A percentile compares a stretch with the other conserved stretches of the same genome.
phyloP scores from a whole-genome alignment of 2,329 filamentous ascomycete genomes.

The Bipolaris gigantea region DNA sequence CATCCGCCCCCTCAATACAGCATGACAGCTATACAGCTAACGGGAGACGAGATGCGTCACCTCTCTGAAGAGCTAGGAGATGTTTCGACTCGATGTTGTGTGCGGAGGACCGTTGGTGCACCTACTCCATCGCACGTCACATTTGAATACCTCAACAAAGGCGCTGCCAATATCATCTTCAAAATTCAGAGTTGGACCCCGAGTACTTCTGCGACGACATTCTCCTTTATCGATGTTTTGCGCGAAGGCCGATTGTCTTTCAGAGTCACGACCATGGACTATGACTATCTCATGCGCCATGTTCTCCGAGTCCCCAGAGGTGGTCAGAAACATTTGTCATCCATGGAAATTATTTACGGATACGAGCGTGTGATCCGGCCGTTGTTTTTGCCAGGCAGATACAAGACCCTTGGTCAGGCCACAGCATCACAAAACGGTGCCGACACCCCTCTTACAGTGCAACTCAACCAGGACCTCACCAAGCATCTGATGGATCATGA shows the following conservation, averaged over 20 bases:
- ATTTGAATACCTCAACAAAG: conserved; percentile 38
- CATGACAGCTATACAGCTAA: conserved; percentile 8
- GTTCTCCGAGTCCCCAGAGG: conserved; percentile 40
- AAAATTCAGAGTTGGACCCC: conserved; percentile 21
- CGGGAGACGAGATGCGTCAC: conserved; percentile 11
- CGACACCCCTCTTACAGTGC: conserved; percentile 6
- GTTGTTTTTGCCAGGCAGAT: conserved; percentile 25
- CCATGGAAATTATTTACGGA: conserved; percentile 29
- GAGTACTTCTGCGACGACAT: not conserved
- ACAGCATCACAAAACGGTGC: not conserved
- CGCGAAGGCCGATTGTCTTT: not conserved
- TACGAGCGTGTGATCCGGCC: conserved; percentile 34
- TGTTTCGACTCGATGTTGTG: conserved; percentile 16
- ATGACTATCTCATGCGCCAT: conserved; percentile 14
- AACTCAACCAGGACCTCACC: conserved; percentile 10
- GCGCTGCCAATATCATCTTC: conserved; percentile 42
- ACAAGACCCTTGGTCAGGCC: not conserved
- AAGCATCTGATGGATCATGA: conserved; percentile 27
- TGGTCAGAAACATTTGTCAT: conserved; percentile 27
- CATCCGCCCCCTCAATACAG: not conserved
- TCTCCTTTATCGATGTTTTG: conserved; percentile 20
- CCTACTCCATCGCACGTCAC: conserved; percentile 12
- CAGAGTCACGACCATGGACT: conserved; percentile 12
- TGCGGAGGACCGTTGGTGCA: conserved; percentile 5
- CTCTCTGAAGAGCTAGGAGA: conserved; percentile 11